phyloP scores from a whole-genome alignment of 1,284 basidiomycete genomes.

The Puccinia triticina region DNA sequence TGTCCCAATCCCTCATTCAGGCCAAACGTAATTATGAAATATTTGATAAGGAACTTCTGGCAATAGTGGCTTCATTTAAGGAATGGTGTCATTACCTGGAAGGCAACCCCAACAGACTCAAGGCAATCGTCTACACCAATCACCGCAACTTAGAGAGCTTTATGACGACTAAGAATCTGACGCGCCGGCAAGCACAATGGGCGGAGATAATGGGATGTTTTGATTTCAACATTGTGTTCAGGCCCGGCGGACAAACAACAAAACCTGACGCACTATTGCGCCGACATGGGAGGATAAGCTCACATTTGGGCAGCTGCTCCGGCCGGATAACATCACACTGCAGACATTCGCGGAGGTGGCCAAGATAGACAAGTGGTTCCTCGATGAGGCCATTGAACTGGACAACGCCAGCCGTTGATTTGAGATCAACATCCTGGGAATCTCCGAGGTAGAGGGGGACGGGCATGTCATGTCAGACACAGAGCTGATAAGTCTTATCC shows the following conservation, averaged over 20 bases:
- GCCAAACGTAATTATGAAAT: conserved; percentile 15
- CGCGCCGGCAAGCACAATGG: not conserved
- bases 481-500: too few species aligned
- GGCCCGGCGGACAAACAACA: too few species aligned
- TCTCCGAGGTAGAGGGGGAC: too few species aligned
- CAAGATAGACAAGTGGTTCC: too few species aligned
- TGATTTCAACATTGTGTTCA: conserved; percentile 10
- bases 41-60: conserved; percentile 27
- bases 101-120: not conserved
- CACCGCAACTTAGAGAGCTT: conserved; percentile 14
- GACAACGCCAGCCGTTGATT: too few species aligned
- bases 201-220: not conserved
- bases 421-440: not conserved
- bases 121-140: conserved; percentile 21
- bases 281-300: not conserved
- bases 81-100: too few species aligned
- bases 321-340: too few species aligned
- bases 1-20: not conserved
- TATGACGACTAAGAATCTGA: conserved; percentile 23
- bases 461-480: too few species aligned
- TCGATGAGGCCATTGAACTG: too few species aligned
- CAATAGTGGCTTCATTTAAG: not conserved
- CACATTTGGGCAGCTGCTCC: too few species aligned
- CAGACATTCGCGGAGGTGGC: too few species aligned
- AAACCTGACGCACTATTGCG: not conserved